phyloP scores from a whole-genome alignment of 305 asterid genomes.

The Vinca major region DNA sequence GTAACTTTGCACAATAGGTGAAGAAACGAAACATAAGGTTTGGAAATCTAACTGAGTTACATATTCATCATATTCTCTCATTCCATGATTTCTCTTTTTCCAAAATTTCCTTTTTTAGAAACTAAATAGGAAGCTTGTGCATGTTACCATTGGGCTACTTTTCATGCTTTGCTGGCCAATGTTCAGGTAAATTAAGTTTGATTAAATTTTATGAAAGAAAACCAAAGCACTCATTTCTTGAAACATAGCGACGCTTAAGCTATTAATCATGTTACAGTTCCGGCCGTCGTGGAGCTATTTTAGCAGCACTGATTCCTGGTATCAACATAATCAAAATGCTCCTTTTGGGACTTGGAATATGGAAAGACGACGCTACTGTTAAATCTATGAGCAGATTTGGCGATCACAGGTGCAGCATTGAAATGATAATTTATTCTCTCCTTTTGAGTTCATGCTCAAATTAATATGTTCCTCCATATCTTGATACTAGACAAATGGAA shows the following conservation, averaged over 20 bases:
- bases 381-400: conserved; percentile 95
- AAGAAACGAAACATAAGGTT: not conserved
- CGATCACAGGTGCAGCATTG: conserved; percentile 45
- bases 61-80: not conserved
- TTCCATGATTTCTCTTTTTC: conserved; percentile 5
- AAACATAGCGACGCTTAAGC: conserved; percentile 18
- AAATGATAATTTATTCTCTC: not conserved
- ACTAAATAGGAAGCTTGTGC: conserved; percentile 87
- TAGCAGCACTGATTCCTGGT: conserved; percentile 67
- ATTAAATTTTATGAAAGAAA: not conserved
- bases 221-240: conserved; percentile 13
- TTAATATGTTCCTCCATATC: not conserved
- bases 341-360: conserved; percentile 72
- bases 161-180: conserved; percentile 98
- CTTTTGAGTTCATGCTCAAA: not conserved
- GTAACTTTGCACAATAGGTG: not conserved
- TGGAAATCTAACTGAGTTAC: not conserved
- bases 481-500: too few relatives aligned
- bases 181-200: conserved; percentile 57
- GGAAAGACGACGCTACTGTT: conserved; percentile 81
- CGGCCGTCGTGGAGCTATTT: conserved; percentile 61
- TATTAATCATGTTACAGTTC: conserved; percentile 40
- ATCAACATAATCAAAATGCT: conserved; percentile 62
- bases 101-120: conserved; percentile 35
- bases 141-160: conserved; percentile 57